Evolutionary conservation across 345 rosid genomes (phyloP).

Genomic region (Noccaea bulbosa): DNA sequence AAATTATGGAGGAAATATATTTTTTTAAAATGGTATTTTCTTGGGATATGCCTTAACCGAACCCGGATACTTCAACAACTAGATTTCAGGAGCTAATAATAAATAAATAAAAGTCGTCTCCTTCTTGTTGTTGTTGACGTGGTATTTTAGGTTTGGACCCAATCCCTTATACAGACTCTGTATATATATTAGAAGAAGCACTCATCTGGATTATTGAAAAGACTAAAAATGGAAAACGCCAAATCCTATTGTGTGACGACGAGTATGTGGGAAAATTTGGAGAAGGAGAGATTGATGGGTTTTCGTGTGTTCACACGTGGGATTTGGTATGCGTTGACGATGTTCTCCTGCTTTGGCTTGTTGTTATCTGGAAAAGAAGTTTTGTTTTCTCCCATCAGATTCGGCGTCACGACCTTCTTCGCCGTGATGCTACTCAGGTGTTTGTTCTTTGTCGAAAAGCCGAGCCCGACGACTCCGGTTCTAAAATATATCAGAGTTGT

Average conservation of each 20-base stretch:
- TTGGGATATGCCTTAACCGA: no score
- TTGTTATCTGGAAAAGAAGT: neutral
- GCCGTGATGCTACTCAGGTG: constrained; percentile 8
- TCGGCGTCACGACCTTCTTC: neutral
- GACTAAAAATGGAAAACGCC: neutral
- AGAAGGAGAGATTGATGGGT: constrained; percentile 13
- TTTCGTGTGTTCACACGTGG: constrained; percentile 23
- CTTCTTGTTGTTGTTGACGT: no score
- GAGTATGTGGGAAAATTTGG: neutral
- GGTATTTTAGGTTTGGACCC: no score
- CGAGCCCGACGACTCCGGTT: neutral
- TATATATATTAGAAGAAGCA: no score
- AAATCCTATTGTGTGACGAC: neutral
- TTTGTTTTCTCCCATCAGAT: neutral
- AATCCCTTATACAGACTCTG: no score
- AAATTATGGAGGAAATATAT: no score
- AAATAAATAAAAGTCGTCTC: no score
- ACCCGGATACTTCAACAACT: no score
- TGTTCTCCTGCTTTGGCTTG: constrained; percentile 4
- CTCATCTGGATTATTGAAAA: no score
- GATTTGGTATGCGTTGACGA: constrained; percentile 13
- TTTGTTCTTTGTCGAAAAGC: neutral
- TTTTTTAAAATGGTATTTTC: no score
- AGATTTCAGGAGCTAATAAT: no score
- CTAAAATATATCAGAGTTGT: neutral